Base-by-base conservation (phyloP, 148 eudicot species). In the Selenicereus undatus region DNA sequence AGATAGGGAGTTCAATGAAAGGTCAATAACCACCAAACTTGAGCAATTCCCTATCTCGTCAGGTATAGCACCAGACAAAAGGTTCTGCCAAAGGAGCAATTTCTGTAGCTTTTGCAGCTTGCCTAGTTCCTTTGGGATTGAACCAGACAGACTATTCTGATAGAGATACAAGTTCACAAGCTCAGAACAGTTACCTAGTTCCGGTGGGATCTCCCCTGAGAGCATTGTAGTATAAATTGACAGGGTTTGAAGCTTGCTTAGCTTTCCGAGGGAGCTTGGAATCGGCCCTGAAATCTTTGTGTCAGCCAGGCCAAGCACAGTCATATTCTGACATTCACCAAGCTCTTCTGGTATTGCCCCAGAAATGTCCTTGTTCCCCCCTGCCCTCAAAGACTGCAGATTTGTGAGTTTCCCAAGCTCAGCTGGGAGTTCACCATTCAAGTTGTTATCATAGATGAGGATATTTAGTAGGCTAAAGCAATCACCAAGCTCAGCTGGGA, bases 201-300 rank as follows among this genome's bases (percentile, higher is more conserved):
- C 98, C 18, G 85, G 77, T 11, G 98, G 98, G 62, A 94, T 91
- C 65, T 89, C 93, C 3, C 98, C 98, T 11, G 95, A 87, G 35
- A 94, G 86, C 95, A 92, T 83, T 77, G 98, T 88, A 11, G 97
- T 94, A 43, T 94, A 94, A 18, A 94, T 56, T 26, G 98, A 90
- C 77, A 94, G 22, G 10, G 88, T 88, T 69, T 88, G 87, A 11
- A 94, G 92, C 77, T 83, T 94, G 39, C 77, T 86, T 42, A 94
- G 86, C 76, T 81, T 86, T 0, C 97, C 99, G 9, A 95, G 71
- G 7, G 91, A 85, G 69, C 72, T 42, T 6, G 99, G 99, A 20
- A 95, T 52, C 8, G 88, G 42, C 11, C 99, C 97, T 0, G 97
- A 90, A 42, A 95, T 86, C 84, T 81, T 85, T 0, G 99, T 92